Conservation (phyloP, 768 basidiomycete genomes). For the Hortiboletus flavorubellus region DNA sequence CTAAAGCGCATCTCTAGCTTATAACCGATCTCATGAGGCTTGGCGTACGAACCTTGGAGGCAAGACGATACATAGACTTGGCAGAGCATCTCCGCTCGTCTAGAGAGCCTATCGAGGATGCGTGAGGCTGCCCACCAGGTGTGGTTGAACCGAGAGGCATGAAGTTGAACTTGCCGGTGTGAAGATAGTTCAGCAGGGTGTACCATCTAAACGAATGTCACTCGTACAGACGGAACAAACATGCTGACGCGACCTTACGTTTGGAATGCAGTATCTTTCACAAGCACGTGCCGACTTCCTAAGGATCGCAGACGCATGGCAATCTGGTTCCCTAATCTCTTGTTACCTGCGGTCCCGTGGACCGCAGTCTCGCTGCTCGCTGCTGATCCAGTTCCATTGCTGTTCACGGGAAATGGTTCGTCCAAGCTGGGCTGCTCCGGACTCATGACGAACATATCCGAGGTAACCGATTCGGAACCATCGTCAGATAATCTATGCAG, state of each 20-base stretch:
- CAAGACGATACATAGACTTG: slow-evolving; percentile 44
- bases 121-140: not conserved
- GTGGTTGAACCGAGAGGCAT: slow-evolving; percentile 24
- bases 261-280: slow-evolving; percentile 27
- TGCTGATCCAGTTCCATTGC: not conserved
- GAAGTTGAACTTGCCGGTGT: slow-evolving; percentile 35
- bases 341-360: not conserved
- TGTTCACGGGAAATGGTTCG: not conserved
- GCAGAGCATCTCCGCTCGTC: slow-evolving; percentile 33
- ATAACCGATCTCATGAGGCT: not conserved
- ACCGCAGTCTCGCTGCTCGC: not conserved
- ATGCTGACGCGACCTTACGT: slow-evolving; percentile 14
- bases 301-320: slow-evolving; percentile 6
- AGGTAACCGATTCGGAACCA: slow-evolving; percentile 12
- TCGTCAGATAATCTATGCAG: slow-evolving; percentile 10
- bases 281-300: slow-evolving; percentile 26
- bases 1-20: not conserved
- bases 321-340: not conserved
- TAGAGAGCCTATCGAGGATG: not conserved
- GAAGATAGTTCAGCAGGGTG: slow-evolving; percentile 38
- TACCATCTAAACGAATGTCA: slow-evolving; percentile 30
- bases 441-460: slow-evolving; percentile 20
- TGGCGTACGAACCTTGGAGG: slow-evolving; percentile 31
- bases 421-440: slow-evolving; percentile 4
- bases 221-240: no score